Conservation (phyloP, 1,284 basidiomycete genomes). For the Moesziomyces parantarcticus region DNA sequence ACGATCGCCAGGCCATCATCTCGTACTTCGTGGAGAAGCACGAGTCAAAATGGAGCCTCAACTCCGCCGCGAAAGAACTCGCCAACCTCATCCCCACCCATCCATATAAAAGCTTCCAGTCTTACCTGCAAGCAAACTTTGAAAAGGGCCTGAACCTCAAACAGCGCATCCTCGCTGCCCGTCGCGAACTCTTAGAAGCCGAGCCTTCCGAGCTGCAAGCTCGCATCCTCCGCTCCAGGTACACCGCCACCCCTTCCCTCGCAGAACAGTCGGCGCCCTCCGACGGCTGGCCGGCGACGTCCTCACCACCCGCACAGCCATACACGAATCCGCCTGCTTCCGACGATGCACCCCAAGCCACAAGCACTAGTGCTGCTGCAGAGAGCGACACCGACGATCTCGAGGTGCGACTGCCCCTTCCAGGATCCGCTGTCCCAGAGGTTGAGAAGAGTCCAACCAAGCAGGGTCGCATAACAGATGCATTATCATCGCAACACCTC, state of each 20-base stretch:
- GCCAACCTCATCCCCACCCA: constrained; percentile 33
- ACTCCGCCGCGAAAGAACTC: constrained; percentile 39
- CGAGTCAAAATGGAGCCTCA: constrained; percentile 44
- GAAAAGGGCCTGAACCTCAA: constrained; percentile 39
- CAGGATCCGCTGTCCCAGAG: constrained; percentile 6
- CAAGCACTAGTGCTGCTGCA: neutral
- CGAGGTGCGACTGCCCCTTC: constrained; percentile 21
- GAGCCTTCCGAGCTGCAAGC: constrained; percentile 31
- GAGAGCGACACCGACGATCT: constrained; percentile 23
- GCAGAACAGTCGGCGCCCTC: constrained; percentile 32
- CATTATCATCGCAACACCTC: neutral
- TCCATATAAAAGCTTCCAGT: constrained; percentile 45
- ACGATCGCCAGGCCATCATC: constrained; percentile 37
- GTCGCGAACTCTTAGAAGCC: constrained; percentile 17
- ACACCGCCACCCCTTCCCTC: constrained; percentile 22
- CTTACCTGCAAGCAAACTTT: constrained; percentile 48
- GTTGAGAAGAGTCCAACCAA: constrained; percentile 30
- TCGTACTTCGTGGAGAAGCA: constrained; percentile 31
- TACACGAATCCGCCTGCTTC: neutral
- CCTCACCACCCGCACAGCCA: neutral
- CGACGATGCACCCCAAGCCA: neutral
- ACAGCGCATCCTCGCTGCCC: constrained; percentile 13
- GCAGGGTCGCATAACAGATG: neutral
- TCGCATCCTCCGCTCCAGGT: constrained; percentile 32
- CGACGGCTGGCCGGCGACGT: constrained; percentile 25